A percentile compares a stretch with the other conserved stretches of the same genome.
These are phyloP conservation scores for Ceraceosorus guamensis DNA, from an alignment of 1,284 basidiomycete genomes.

Conservation along the genomic window DNA sequence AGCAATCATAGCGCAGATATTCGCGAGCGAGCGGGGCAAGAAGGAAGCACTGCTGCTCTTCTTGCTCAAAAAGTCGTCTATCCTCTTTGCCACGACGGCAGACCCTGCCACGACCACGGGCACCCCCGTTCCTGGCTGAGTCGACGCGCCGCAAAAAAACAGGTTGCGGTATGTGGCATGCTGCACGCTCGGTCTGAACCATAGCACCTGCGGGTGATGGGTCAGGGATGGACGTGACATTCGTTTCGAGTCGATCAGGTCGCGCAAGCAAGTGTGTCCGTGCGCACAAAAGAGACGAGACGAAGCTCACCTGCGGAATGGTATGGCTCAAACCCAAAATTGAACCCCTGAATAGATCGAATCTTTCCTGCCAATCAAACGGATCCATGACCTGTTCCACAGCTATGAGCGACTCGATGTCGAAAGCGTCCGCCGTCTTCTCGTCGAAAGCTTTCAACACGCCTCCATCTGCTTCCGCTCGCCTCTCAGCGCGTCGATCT, in stretches of 20 bases:
- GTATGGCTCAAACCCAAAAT: conserved; percentile 50
- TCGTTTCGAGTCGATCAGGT: no score
- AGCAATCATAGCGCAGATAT: no score
- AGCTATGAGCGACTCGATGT: conserved; percentile 29
- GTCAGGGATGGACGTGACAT: no score
- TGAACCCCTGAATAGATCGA: conserved; percentile 49
- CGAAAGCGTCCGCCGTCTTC: conserved; percentile 21
- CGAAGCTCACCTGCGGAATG: conserved; percentile 44
- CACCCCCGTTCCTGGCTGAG: conserved; percentile 49
- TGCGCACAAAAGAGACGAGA: no score
- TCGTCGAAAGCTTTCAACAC: no score
- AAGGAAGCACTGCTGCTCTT: no score
- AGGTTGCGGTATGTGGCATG: conserved; percentile 34
- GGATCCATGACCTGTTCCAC: conserved; percentile 44
- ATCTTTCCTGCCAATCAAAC: conserved; percentile 49
- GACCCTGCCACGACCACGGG: conserved; percentile 39
- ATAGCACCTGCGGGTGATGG: conserved; percentile 5
- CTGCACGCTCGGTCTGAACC: conserved; percentile 11
- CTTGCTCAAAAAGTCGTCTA: conserved; percentile 20
- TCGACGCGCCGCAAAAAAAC: conserved; percentile 50
- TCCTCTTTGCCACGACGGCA: conserved; percentile 26
- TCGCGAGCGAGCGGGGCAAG: no score
- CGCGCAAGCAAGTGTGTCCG: no score
- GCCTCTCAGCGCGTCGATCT: no score
- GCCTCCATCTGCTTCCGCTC: no score